These are phyloP conservation scores for Sodiomyces alkalinus DNA, from an alignment of 2,329 filamentous ascomycete genomes.

Conservation along the genomic window DNA sequence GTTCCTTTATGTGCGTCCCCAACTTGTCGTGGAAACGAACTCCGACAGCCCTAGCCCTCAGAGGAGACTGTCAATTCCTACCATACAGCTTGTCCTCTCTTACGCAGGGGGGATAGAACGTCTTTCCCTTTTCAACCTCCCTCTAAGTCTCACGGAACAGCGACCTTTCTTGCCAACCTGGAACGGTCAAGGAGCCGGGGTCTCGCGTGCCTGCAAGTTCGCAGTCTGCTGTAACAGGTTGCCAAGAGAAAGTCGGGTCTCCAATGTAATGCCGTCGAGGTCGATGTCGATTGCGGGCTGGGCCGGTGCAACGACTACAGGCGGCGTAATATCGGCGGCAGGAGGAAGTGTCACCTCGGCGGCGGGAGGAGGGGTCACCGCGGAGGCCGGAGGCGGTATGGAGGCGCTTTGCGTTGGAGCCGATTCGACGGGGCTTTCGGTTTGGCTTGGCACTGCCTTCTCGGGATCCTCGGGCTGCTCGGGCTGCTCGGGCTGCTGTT, in stretches of 20 bases:
- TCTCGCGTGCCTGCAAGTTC: conserved; percentile 7
- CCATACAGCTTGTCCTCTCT: too few species aligned
- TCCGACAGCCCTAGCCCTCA: too few species aligned
- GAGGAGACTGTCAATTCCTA: too few species aligned
- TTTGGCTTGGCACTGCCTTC: too few species aligned
- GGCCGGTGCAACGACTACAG: conserved; percentile 9
- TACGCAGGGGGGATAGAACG: too few species aligned
- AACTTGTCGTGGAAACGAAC: too few species aligned
- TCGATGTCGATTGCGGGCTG: conserved; percentile 15
- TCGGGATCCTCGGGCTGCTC: too few species aligned
- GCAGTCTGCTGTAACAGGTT: conserved; percentile 16
- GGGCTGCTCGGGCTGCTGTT: too few species aligned
- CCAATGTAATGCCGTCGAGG: conserved; percentile 24
- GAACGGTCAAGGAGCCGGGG: conserved; percentile 1
- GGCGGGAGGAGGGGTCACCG: conserved; percentile 2
- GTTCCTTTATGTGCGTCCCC: too few species aligned
- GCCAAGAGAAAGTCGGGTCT: conserved; percentile 27
- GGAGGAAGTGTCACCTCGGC: conserved; percentile 4
- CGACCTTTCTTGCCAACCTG: too few species aligned
- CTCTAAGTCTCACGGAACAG: too few species aligned
- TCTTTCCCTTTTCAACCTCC: too few species aligned
- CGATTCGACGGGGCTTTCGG: neutral
- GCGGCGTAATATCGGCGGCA: conserved; percentile 3
- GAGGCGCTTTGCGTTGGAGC: neutral
- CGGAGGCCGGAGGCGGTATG: conserved; percentile 4